A percentile compares a stretch with the other conserved stretches of the same genome.
Evolutionary conservation across 345 rosid species (phyloP).

Genomic region (Passiflora organensis): DNA sequence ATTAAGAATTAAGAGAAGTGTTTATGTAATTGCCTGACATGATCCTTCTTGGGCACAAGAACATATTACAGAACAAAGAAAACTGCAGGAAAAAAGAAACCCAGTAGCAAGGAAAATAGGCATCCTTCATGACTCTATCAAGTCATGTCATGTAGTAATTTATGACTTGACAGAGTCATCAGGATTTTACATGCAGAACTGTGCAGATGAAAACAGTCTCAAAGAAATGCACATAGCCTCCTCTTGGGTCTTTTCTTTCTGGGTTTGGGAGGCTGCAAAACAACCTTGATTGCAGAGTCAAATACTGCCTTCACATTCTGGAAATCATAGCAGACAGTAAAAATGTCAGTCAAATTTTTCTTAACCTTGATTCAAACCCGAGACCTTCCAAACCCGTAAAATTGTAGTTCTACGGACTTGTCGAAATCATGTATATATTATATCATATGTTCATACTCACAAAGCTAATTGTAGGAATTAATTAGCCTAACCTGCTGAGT

Average conservation of each 20-base stretch:
- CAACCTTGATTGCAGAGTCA: conserved; percentile 51
- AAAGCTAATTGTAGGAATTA: background rate
- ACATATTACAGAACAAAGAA: conserved; percentile 1
- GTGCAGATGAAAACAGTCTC: background rate
- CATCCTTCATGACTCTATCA: background rate
- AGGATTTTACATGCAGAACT: conserved; percentile 3
- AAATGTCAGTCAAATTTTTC: background rate
- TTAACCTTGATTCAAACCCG: too few species aligned
- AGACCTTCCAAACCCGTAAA: too few species aligned
- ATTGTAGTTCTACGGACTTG: too few species aligned
- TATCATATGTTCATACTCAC: background rate
- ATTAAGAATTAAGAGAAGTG: too few species aligned
- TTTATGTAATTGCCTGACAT: background rate
- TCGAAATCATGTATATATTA: too few species aligned
- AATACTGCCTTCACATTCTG: conserved; percentile 51
- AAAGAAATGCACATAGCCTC: conserved; percentile 32
- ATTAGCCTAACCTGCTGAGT: conserved; percentile 36
- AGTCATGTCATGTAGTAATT: conserved; percentile 1
- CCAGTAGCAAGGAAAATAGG: background rate
- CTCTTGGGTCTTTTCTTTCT: conserved; percentile 37
- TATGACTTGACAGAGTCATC: background rate
- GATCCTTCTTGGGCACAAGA: background rate
- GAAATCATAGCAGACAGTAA: background rate
- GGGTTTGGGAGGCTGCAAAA: conserved; percentile 46
- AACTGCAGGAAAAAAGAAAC: background rate